Evolutionary conservation across 2,329 filamentous ascomycete species (phyloP), one percentile per base, ranked within the genome.

Genomic region (Penicillium sp.): DNA sequence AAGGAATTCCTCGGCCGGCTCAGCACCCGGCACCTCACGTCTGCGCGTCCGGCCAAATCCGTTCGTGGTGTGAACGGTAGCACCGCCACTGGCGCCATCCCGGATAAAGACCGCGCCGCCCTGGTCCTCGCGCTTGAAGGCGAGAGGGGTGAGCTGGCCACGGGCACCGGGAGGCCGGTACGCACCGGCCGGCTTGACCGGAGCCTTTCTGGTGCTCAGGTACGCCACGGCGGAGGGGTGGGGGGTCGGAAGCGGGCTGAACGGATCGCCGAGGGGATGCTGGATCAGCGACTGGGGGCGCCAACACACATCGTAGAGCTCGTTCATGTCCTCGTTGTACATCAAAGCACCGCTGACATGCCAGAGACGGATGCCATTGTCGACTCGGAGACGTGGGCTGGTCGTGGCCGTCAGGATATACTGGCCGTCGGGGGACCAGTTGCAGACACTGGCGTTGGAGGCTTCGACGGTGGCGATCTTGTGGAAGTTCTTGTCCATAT

Each of bases 91-190:
- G 26, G 61, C 64, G 22, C 80, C 77, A 34, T 93, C 91, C 69
- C 87, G 84, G 52, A 88, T 75, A 64, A 90, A 94, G 6, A 91
- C 90, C 7, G 87, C 87, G 46, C 93, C 93, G 46, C 93, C 93
- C 72, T 98, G 88, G 58, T 98, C 93, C 70, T 98, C 93, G 51
- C 93, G 88, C 77, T 95, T 95, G 77, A 97, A 98, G 61, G 93
- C 87, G 55, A 97, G 76, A 9, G 93, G 93, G 0, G 93, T 97
- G 47, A 83, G 80, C 55, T 86, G 83, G 45, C 93, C 93, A 58
- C 93, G 86, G 26, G 93, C 93, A 58, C 93, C 93, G 3, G 93
- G 93, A 33, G 93, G 93, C 41, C 93, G 85, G 69, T 98, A 98
- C 3, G 93, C 93, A 58, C 93, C 93, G n/a, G 88, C 89, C 38